These are phyloP conservation scores for Urtica urens DNA, from an alignment of 306 rosid genomes.

Conservation along the genomic window DNA sequence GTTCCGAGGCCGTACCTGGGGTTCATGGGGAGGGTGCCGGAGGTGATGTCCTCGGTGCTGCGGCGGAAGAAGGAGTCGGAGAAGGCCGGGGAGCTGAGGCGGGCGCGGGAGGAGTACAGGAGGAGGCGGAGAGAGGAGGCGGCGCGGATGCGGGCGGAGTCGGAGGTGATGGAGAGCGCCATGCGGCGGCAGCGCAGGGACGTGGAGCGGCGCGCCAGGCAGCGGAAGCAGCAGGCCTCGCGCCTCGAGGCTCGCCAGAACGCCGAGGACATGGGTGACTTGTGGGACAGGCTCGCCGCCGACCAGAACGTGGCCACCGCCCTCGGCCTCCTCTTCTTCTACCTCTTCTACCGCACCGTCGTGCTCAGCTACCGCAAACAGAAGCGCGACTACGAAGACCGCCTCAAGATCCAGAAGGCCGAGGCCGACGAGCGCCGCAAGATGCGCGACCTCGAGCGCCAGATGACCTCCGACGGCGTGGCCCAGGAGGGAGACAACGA, in stretches of 20 bases:
- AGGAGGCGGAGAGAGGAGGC: slow-evolving; percentile 37
- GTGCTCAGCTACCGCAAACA: slow-evolving; percentile 76
- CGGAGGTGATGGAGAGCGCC: slow-evolving; percentile 37
- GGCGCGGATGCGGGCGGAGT: slow-evolving; percentile 39
- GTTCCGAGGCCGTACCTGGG: slow-evolving; percentile 45
- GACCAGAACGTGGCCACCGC: slow-evolving; percentile 35
- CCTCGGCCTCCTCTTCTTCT: slow-evolving; percentile 61
- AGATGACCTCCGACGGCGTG: slow-evolving; percentile 57
- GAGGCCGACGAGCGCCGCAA: slow-evolving; percentile 93
- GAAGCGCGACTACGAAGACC: slow-evolving; percentile 89
- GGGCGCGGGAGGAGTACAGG: slow-evolving; percentile 49
- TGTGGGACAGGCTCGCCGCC: slow-evolving; percentile 56
- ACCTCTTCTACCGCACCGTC: slow-evolving; percentile 68
- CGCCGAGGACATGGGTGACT: slow-evolving; percentile 21
- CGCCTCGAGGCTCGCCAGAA: slow-evolving; percentile 30
- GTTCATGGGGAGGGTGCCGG: slow-evolving; percentile 26
- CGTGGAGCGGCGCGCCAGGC: slow-evolving; percentile 47
- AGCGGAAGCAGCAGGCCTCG: slow-evolving; percentile 33
- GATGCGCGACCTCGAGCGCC: slow-evolving; percentile 65
- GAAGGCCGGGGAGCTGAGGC: slow-evolving; percentile 44
- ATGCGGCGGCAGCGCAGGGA: slow-evolving; percentile 41
- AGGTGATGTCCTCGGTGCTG: slow-evolving; percentile 5
- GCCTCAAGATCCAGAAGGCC: slow-evolving; percentile 79
- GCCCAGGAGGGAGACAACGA: slow-evolving; percentile 55
- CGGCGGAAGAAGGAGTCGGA: slow-evolving; percentile 55